Conservation (phyloP, 176 grass and related monocot genomes). For the Carex scoparia region DNA sequence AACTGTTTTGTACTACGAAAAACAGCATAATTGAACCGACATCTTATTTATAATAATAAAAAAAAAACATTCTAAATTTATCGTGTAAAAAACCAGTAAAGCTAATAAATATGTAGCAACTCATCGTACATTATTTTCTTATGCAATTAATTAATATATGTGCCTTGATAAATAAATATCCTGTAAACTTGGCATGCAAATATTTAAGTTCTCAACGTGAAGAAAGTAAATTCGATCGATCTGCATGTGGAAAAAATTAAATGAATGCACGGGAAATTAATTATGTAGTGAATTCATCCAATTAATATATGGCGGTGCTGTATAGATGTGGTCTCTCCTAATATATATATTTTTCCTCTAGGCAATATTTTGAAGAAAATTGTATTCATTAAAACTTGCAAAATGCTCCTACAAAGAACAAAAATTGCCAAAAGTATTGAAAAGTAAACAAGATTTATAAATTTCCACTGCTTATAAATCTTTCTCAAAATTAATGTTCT, state of each 20-base stretch:
- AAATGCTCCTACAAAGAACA: not conserved
- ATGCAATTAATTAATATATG: not conserved
- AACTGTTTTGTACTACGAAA: not conserved
- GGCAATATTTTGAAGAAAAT: not conserved
- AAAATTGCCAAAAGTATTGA: not conserved
- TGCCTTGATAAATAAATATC: not conserved
- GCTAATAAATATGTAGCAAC: not conserved
- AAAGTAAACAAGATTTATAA: not conserved
- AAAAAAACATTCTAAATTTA: not conserved
- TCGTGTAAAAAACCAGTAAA: not conserved
- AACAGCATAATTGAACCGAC: not conserved
- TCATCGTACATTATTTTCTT: not conserved
- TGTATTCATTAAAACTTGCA: not conserved
- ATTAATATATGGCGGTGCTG: constrained; percentile 7
- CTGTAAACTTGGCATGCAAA: not conserved
- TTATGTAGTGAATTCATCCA: not conserved
- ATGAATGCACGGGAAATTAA: not conserved
- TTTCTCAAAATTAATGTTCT: not conserved
- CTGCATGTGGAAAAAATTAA: not conserved
- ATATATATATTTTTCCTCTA: not conserved
- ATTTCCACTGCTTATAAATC: not conserved
- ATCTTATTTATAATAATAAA: not conserved
- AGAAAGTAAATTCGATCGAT: not conserved
- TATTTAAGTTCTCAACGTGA: not conserved
- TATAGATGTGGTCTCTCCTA: not conserved